Conservation (phyloP, 78 protist species). For the Mastigamoeba balamuthi region DNA sequence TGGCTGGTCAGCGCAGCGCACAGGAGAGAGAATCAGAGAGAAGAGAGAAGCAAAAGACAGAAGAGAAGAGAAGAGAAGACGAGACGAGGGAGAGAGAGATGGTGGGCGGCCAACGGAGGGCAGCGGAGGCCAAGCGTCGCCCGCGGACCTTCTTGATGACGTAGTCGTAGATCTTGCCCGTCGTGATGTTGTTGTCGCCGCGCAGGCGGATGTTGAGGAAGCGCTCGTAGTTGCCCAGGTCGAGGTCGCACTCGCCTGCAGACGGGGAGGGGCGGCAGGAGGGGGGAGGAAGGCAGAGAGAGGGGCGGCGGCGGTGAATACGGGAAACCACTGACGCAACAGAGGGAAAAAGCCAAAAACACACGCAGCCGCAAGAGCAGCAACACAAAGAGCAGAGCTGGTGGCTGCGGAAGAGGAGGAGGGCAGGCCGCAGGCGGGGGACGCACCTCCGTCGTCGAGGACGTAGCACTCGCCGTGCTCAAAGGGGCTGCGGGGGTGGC, state of each 20-base stretch:
- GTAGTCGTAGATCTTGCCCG: slow-evolving; percentile 89
- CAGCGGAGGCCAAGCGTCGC: neutral
- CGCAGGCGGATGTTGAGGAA: slow-evolving; percentile 63
- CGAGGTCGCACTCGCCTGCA: slow-evolving; percentile 97
- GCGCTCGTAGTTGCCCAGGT: slow-evolving; percentile 97
- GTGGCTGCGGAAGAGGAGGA: no score
- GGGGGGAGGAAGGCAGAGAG: slow-evolving; percentile 55
- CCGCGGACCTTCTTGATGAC: slow-evolving; percentile 65
- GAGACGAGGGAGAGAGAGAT: neutral
- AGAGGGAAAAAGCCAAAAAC: neutral
- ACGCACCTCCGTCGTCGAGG: neutral
- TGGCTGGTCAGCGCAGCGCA: no score
- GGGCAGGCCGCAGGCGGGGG: neutral
- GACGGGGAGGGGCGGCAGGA: no score
- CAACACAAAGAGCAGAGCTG: neutral
- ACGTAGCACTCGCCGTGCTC: slow-evolving; percentile 74
- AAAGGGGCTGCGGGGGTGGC: slow-evolving; percentile 66
- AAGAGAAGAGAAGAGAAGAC: neutral
- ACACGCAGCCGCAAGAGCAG: no score
- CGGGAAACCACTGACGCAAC: neutral
- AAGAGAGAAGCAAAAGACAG: no score
- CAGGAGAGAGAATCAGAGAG: no score
- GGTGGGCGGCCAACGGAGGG: neutral
- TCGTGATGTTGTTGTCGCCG: slow-evolving; percentile 92
- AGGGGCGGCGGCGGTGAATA: neutral